phyloP scores from a whole-genome alignment of 805 yeast species.

The Metschnikowia kofuensis region DNA sequence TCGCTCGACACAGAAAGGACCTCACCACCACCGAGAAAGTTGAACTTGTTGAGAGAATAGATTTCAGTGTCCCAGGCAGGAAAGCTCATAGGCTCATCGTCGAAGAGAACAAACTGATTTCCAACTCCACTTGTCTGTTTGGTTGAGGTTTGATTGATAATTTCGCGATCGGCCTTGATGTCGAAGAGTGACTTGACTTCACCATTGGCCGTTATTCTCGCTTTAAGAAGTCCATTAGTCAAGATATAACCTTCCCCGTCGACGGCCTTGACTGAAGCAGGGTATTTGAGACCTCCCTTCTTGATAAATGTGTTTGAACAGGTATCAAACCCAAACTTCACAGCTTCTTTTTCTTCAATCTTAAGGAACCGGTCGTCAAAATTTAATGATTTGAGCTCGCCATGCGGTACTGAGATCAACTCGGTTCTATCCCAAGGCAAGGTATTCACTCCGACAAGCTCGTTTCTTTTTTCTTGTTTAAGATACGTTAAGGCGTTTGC shows the following conservation, averaged over 20 bases:
- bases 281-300: conserved; percentile 28
- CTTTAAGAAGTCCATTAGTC: conserved; percentile 60
- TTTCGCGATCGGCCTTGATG: conserved; percentile 53
- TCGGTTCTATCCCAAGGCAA: conserved; percentile 62
- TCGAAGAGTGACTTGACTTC: conserved; percentile 65
- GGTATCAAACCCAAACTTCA: conserved; percentile 14
- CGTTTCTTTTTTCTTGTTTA: neutral
- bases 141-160: conserved; percentile 57
- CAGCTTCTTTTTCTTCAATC: conserved; percentile 4
- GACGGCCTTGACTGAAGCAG: conserved; percentile 46
- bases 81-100: conserved; percentile 87
- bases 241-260: conserved; percentile 46
- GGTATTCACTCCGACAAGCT: conserved; percentile 41
- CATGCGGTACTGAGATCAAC: conserved; percentile 35
- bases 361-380: conserved; percentile 6
- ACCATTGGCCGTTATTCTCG: conserved; percentile 50
- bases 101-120: conserved; percentile 76
- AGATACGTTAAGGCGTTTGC: conserved; percentile 40
- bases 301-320: conserved; percentile 15
- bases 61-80: conserved; percentile 99
- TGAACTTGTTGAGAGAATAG: conserved; percentile 73
- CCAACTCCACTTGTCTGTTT: conserved; percentile 58
- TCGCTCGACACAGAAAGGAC: conserved; percentile 45
- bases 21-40: conserved; percentile 41
- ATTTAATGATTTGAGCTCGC: conserved; percentile 12